Evolutionary conservation across 2,329 filamentous ascomycete genomes (phyloP).

Genomic region (Hypoxylon rubiginosum): DNA sequence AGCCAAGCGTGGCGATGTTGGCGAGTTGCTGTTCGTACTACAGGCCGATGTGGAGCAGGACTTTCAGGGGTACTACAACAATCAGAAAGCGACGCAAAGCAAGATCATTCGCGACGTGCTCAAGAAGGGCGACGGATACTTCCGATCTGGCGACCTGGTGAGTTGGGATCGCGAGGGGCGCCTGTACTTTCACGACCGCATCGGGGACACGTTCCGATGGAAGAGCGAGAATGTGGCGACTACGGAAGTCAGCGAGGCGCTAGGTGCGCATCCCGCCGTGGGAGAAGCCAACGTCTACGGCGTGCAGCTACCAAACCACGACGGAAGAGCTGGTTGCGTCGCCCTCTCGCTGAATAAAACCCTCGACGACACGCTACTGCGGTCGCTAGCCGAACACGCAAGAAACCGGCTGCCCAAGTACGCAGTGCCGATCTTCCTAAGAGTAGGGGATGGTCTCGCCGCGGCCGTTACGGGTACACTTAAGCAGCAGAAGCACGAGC

Average conservation of each 20-base stretch:
- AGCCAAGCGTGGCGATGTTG: slow-evolving; percentile 72
- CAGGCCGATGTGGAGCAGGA: slow-evolving; percentile 73
- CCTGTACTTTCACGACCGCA: slow-evolving; percentile 84
- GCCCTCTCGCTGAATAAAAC: slow-evolving; percentile 71
- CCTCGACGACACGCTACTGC: slow-evolving; percentile 62
- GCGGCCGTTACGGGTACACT: slow-evolving; percentile 84
- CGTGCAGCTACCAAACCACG: slow-evolving; percentile 82
- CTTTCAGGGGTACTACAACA: slow-evolving; percentile 88
- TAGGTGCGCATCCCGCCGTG: slow-evolving; percentile 76
- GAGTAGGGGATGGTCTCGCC: slow-evolving; percentile 69
- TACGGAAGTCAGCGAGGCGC: slow-evolving; percentile 81
- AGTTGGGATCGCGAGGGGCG: slow-evolving; percentile 78
- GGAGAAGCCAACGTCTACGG: slow-evolving; percentile 90
- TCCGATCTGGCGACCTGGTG: slow-evolving; percentile 86
- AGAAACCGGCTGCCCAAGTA: slow-evolving; percentile 74
- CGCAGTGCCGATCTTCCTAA: slow-evolving; percentile 82
- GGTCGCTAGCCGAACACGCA: slow-evolving; percentile 73
- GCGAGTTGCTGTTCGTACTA: slow-evolving; percentile 81
- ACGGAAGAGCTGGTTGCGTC: slow-evolving; percentile 86
- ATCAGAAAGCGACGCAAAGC: slow-evolving; percentile 75
- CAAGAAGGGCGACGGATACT: slow-evolving; percentile 82
- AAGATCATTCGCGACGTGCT: slow-evolving; percentile 84
- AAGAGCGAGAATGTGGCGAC: slow-evolving; percentile 89
- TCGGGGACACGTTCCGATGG: slow-evolving; percentile 84
- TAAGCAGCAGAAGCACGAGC: slow-evolving; percentile 85